These are phyloP conservation scores for Neobulgaria alba DNA, from an alignment of 2,329 filamentous ascomycete genomes.

Conservation along the genomic window DNA sequence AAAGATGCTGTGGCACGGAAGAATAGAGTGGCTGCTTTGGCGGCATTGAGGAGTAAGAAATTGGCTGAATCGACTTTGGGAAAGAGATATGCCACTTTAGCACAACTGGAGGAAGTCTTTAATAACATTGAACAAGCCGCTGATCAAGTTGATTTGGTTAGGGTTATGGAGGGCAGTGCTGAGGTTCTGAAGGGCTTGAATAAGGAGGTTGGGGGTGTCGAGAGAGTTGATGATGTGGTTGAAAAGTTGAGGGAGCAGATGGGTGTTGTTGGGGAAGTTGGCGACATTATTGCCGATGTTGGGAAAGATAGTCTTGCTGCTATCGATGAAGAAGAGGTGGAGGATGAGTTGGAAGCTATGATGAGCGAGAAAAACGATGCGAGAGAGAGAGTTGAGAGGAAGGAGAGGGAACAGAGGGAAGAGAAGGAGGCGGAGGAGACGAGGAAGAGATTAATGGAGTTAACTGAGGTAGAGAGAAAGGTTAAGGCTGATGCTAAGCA, in stretches of 20 bases:
- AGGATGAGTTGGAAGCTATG: conserved; percentile 76
- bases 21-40: conserved; percentile 66
- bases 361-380: conserved; percentile 41
- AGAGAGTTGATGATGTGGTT: conserved; percentile 67
- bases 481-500: conserved; percentile 12
- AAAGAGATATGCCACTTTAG: conserved; percentile 62
- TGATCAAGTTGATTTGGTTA: conserved; percentile 75
- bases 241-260: conserved; percentile 73
- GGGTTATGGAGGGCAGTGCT: conserved; percentile 71
- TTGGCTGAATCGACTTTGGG: conserved; percentile 65
- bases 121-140: conserved; percentile 77
- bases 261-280: conserved; percentile 73
- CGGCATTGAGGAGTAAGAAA: conserved; percentile 76
- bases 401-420: conserved; percentile 22
- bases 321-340: conserved; percentile 76
- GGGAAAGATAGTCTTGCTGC: conserved; percentile 32
- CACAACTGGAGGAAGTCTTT: conserved; percentile 76
- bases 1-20: conserved; percentile 63
- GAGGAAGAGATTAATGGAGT: conserved; percentile 21
- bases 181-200: conserved; percentile 67
- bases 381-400: conserved; percentile 30
- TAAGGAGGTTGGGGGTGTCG: conserved; percentile 65
- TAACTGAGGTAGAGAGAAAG: conserved; percentile 19
- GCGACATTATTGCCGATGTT: conserved; percentile 62
- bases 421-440: conserved; percentile 25